phyloP scores from a whole-genome alignment of 1,139 yeast species.

The Magnusiomyces fungicola region DNA sequence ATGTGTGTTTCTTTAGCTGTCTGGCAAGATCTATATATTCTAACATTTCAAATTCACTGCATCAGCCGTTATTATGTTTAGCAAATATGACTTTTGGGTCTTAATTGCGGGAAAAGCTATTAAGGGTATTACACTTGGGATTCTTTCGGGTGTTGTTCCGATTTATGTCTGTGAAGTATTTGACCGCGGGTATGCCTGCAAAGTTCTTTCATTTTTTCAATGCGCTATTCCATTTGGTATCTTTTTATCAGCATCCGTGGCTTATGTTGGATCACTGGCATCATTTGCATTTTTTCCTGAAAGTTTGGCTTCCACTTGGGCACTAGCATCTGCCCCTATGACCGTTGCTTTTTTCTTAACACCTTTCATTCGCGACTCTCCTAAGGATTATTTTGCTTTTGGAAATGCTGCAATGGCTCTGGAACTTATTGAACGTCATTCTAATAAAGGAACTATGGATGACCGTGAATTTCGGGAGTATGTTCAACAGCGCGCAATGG shows the following conservation, averaged over 20 bases:
- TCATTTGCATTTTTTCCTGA: conserved; percentile 4
- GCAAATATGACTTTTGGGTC: conserved; percentile 13
- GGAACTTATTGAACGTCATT: not conserved
- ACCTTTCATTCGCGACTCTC: conserved; percentile 3
- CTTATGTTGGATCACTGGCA: conserved; percentile 32
- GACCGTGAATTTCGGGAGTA: conserved; percentile 16
- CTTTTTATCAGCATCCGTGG: conserved; percentile 22
- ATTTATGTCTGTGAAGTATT: conserved; percentile 57
- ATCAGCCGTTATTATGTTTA: conserved; percentile 9
- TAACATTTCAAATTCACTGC: no score
- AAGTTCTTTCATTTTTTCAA: conserved; percentile 55
- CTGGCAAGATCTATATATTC: no score
- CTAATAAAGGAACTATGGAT: not conserved
- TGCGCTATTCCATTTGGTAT: conserved; percentile 60
- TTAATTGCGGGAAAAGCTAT: conserved; percentile 47
- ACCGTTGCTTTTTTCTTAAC: not conserved
- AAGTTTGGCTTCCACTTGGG: not conserved
- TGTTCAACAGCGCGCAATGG: conserved; percentile 40
- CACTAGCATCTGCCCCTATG: not conserved
- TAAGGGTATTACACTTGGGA: conserved; percentile 58
- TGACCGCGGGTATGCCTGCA: conserved; percentile 45
- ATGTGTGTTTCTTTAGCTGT: conserved; percentile 4
- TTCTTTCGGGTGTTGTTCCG: conserved; percentile 56
- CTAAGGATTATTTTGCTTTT: not conserved
- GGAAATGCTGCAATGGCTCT: conserved; percentile 2